Conservation (phyloP, 768 basidiomycete species). For the Lactifluus pinguis region DNA sequence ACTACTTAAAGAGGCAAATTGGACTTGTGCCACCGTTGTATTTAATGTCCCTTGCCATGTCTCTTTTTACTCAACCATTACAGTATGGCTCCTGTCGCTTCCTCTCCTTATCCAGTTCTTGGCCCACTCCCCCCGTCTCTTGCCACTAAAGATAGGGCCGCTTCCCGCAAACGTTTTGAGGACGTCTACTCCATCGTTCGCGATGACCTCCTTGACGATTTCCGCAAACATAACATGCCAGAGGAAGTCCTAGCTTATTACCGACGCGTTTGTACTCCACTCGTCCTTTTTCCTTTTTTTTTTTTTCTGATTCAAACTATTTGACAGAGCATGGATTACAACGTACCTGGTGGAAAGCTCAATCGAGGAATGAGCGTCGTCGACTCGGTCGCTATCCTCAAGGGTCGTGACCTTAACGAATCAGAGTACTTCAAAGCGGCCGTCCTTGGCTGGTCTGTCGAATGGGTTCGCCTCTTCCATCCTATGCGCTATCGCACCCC, state of each 20-base stretch:
- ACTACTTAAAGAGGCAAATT: too few species aligned
- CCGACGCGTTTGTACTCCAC: slow-evolving; percentile 44
- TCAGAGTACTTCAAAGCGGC: slow-evolving; percentile 87
- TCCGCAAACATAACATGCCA: slow-evolving; percentile 70
- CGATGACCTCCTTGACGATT: slow-evolving; percentile 65
- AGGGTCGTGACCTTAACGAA: slow-evolving; percentile 57
- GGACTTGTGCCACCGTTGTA: too few species aligned
- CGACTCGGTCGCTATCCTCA: slow-evolving; percentile 84
- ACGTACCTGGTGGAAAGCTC: slow-evolving; percentile 93
- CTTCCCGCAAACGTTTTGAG: slow-evolving; percentile 55
- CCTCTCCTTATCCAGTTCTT: neutral
- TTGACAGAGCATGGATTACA: slow-evolving; percentile 75
- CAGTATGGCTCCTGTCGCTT: slow-evolving; percentile 10
- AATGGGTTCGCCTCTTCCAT: slow-evolving; percentile 59
- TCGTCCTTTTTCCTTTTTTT: neutral
- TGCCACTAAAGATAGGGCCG: slow-evolving; percentile 4
- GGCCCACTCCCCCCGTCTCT: neutral
- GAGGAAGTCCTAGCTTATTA: slow-evolving; percentile 81
- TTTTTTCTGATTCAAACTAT: neutral
- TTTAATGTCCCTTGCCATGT: too few species aligned
- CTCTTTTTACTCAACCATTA: neutral
- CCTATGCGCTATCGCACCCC: neutral
- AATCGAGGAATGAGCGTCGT: slow-evolving; percentile 96
- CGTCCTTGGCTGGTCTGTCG: slow-evolving; percentile 90
- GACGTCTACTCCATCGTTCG: slow-evolving; percentile 61